Evolutionary conservation across 306 rosid species (phyloP), one percentile per base, ranked within the genome.

Genomic region (Quercus suber): DNA sequence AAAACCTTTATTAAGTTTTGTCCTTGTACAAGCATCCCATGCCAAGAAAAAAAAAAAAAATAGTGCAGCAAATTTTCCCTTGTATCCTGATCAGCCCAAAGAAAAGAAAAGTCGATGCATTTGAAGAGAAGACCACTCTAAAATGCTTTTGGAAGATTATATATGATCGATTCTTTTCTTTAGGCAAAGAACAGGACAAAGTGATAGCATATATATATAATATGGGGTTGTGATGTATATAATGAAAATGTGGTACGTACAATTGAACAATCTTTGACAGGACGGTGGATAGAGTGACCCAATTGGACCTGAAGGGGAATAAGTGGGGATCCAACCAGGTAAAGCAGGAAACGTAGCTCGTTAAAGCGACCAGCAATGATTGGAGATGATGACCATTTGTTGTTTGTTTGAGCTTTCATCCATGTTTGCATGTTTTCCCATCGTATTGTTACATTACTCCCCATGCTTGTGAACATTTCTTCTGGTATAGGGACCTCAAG

Each of bases 321-420:
- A 9, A 95, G 91, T 41, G 99, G 99, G 7, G 99, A 95, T n/a
- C 97, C 98, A 25, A 92, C 99, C 68, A 95, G 97, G 86, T 89
- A 92, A 69, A 95, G 97, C 21, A 92, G 84, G 67, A 95, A 91
- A 0, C 98, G 87, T 19, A 95, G 94, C 88, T 95, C 98, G 9
- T 89, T 92, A 33, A 92, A 83, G 0, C 97, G 93, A 43, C 87
- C 84, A 1, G 98, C 83, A 30, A 92, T 80, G 4, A 90, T 71
- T 0, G 95, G 99, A 41, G 45, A 2, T 1, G 95, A 73, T 0
- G 92, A 71, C 81, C 92, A 89, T 83, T 85, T 92, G 25, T 92
- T 98, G 3, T 92, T 84, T 5, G 91, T 90, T 72, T 95, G 99
- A 25, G 88, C 93, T 79, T 82, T 95, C 99, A 92, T 95, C 99